A percentile compares a stretch with the other conserved stretches of the same genome.
These are phyloP conservation scores for Cenchrus fungigraminus DNA, from an alignment of 176 grass and related monocot species.

Conservation along the genomic window DNA sequence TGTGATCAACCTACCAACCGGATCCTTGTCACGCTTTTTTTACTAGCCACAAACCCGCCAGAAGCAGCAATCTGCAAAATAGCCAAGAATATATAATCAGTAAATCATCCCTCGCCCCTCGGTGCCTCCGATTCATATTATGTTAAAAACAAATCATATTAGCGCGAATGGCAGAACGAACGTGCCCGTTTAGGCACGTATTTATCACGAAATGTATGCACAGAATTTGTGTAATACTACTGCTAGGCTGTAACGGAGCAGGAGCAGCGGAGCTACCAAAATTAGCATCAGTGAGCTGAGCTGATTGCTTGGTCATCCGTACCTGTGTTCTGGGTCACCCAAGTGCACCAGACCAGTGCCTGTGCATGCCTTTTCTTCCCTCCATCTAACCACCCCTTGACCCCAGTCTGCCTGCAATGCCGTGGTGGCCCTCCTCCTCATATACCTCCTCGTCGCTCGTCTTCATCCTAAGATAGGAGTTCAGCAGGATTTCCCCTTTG, in stretches of 20 bases:
- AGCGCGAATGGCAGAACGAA: not conserved
- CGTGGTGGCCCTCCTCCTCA: slow-evolving; percentile 26
- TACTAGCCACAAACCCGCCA: not conserved
- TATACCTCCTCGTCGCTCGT: slow-evolving; percentile 48
- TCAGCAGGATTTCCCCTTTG: not conserved
- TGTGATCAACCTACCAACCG: slow-evolving; percentile 48
- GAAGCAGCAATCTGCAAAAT: not conserved
- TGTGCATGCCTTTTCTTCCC: slow-evolving; percentile 53
- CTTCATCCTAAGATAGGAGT: slow-evolving; percentile 44
- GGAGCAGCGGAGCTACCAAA: slow-evolving; percentile 26
- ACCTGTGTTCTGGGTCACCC: slow-evolving; percentile 46
- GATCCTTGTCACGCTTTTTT: slow-evolving; percentile 25
- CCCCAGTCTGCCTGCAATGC: slow-evolving; percentile 26
- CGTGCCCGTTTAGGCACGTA: not conserved
- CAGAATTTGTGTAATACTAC: not conserved
- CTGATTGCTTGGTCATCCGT: slow-evolving; percentile 42
- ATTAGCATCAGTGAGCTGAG: slow-evolving; percentile 42
- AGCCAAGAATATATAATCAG: not conserved
- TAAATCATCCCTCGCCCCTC: not conserved
- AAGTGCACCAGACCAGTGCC: slow-evolving; percentile 34
- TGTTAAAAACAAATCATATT: not conserved
- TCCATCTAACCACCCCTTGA: slow-evolving; percentile 49
- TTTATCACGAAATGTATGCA: not conserved
- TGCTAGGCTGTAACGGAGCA: not conserved
- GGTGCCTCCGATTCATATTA: not conserved